Base-by-base conservation (phyloP, 78 protist species). In the slime mould (Dictyostelium discoideum) region DNA sequence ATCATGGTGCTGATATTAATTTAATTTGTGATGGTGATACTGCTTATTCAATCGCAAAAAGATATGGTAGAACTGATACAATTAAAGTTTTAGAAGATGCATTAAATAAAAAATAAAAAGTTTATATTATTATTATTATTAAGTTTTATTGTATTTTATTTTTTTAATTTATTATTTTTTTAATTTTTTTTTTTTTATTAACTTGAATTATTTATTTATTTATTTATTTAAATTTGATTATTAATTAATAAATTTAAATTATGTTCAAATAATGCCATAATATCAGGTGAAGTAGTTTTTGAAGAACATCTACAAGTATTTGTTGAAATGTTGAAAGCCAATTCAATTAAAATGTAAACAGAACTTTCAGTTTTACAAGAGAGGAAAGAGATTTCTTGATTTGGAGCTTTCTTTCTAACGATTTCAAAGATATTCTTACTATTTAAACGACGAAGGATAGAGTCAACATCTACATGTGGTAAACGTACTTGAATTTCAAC, bases 51-150 rank as follows among this genome's bases (percentile, higher is more conserved):
- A 81, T 90, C 40, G 87, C 95, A 26, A 82, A 86, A 46, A 24
- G 95, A 40, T 90, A 90, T 82, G 95, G 95, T 50, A 80, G 95
- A 82, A n/a, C 89, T 29, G 95, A 90, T 32, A 90, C 95, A 40
- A 90, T 90, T 6, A 72, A 69, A 48, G 83, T 90, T n/a, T 69
- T 90, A 26, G 50, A 63, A 46, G 65, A 80, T 29, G 74, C 74
- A 26, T 44, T 44, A 22, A 46, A 79, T 79, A 79, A 79, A 63
- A 63, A 63, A 63, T 22, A 63, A 63, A 63, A 22, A 22, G 10
- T 24, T 69, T 69, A 10, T 63, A 20, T 63, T 20, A 20, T 60
- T 60, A 20, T 18, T 63, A 20, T 63, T 20, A 5, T 22, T 63
- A 20, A 32, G 37, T 32, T 32, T 32, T 32, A 32, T 32, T 32